Percentiles rank a stretch among this genome's conserved stretches.
Evolutionary conservation across 805 yeast genomes (phyloP).

Genomic region (Naumovozyma castellii): DNA sequence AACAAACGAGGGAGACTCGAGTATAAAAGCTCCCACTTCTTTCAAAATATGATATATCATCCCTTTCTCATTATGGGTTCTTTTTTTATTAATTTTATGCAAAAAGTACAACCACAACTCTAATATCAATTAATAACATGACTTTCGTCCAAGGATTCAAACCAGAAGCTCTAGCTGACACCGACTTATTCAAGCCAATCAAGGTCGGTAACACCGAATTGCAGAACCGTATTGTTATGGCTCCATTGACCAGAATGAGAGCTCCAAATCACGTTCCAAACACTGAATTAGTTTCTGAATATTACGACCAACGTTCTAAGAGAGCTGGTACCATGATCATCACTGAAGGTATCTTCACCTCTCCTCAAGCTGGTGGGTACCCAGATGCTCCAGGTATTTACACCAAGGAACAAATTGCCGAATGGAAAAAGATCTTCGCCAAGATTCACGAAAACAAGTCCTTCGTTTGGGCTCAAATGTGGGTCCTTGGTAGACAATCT

Average conservation of each 20-base stretch:
- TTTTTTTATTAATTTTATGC: too few species aligned
- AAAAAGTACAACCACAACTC: too few species aligned
- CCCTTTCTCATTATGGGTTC: too few species aligned
- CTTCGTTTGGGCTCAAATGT: slow-evolving; percentile 39
- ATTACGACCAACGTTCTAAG: slow-evolving; percentile 46
- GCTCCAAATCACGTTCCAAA: slow-evolving; percentile 35
- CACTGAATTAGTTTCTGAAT: slow-evolving; percentile 34
- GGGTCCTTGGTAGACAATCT: slow-evolving; percentile 41
- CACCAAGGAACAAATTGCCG: slow-evolving; percentile 36
- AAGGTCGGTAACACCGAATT: slow-evolving; percentile 32
- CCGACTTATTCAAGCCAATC: slow-evolving; percentile 35
- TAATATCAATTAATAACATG: too few species aligned
- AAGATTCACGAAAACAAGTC: slow-evolving; percentile 43
- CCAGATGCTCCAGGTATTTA: slow-evolving; percentile 42
- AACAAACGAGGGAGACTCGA: too few species aligned
- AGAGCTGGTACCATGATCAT: slow-evolving; percentile 47
- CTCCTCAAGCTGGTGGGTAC: slow-evolving; percentile 34
- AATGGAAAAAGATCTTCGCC: slow-evolving; percentile 41
- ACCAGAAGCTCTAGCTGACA: slow-evolving; percentile 21
- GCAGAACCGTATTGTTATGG: slow-evolving; percentile 30
- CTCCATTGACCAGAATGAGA: slow-evolving; percentile 38
- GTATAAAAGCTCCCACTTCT: too few species aligned
- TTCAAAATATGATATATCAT: too few species aligned
- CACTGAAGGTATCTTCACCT: slow-evolving; percentile 47
- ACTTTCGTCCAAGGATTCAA: slow-evolving; percentile 14